phyloP scores from a whole-genome alignment of 306 rosid species.

The Urtica urens region DNA sequence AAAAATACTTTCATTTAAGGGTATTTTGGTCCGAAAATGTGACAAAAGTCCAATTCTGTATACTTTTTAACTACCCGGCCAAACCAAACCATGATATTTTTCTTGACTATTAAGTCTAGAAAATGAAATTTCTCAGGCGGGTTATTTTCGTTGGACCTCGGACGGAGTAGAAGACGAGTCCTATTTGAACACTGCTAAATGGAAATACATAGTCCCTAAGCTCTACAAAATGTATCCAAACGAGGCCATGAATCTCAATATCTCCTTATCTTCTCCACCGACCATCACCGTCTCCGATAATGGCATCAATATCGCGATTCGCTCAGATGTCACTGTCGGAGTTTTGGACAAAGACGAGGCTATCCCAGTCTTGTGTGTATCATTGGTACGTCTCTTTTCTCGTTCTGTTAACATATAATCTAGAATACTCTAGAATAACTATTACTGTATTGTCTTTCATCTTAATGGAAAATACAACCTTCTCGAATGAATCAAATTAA shows the following conservation, averaged over 20 bases:
- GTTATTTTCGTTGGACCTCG: constrained; percentile 47
- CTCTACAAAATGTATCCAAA: constrained; percentile 67
- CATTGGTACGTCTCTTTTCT: constrained; percentile 44
- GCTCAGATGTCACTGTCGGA: constrained; percentile 38
- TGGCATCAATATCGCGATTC: constrained; percentile 29
- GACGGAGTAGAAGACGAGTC: constrained; percentile 39
- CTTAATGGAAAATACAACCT: too few relatives aligned
- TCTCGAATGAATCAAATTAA: too few relatives aligned
- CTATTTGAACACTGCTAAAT: constrained; percentile 53
- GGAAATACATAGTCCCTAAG: constrained; percentile 74
- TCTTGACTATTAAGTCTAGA: too few relatives aligned
- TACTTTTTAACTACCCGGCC: too few relatives aligned
- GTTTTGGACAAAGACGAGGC: constrained; percentile 46
- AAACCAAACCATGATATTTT: too few relatives aligned
- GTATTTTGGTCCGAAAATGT: too few relatives aligned
- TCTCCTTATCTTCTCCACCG: constrained; percentile 58
- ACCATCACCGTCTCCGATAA: constrained; percentile 29
- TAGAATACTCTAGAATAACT: too few relatives aligned
- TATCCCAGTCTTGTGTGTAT: constrained; percentile 61
- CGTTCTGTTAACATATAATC: not conserved
- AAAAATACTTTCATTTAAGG: too few relatives aligned
- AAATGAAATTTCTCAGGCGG: too few relatives aligned
- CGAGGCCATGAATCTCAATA: constrained; percentile 51
- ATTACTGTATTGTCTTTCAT: too few relatives aligned
- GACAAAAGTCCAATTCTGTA: too few relatives aligned